These are phyloP conservation scores for Rhododendron mucronatum DNA, from an alignment of 148 eudicot genomes.

Conservation along the genomic window DNA sequence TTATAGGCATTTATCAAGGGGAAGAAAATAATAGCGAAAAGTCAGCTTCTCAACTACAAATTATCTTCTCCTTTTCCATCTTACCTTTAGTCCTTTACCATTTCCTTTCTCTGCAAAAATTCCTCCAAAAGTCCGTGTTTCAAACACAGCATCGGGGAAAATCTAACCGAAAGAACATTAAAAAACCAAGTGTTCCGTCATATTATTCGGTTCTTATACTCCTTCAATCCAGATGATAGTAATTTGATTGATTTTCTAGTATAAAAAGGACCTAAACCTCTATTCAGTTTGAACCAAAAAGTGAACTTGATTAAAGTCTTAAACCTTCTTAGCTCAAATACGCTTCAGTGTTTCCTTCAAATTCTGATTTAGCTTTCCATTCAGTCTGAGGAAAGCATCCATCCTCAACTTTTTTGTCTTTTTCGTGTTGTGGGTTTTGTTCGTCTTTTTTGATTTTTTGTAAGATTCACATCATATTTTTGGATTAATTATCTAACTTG, in stretches of 20 bases:
- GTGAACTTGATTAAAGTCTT: neutral
- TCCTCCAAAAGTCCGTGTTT: too few relatives aligned
- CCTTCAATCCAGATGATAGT: neutral
- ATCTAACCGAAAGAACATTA: neutral
- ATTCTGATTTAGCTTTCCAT: neutral
- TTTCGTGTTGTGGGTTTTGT: too few relatives aligned
- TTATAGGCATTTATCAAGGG: neutral
- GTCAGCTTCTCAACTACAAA: neutral
- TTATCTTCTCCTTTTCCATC: neutral
- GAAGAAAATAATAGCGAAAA: neutral
- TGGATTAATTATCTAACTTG: too few relatives aligned
- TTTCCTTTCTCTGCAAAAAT: neutral
- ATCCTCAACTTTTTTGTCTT: neutral
- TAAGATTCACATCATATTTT: too few relatives aligned
- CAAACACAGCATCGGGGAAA: neutral
- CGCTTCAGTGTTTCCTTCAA: neutral
- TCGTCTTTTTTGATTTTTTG: too few relatives aligned
- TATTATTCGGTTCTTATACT: neutral
- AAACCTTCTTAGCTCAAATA: neutral
- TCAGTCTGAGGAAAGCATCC: neutral
- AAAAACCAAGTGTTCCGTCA: neutral
- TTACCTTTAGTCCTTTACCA: neutral
- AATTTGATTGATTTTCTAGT: neutral
- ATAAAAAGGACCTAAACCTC: neutral
- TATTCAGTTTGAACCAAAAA: neutral